Conservation (phyloP, 2,329 filamentous ascomycete species). For the Talaromyces sp. region DNA sequence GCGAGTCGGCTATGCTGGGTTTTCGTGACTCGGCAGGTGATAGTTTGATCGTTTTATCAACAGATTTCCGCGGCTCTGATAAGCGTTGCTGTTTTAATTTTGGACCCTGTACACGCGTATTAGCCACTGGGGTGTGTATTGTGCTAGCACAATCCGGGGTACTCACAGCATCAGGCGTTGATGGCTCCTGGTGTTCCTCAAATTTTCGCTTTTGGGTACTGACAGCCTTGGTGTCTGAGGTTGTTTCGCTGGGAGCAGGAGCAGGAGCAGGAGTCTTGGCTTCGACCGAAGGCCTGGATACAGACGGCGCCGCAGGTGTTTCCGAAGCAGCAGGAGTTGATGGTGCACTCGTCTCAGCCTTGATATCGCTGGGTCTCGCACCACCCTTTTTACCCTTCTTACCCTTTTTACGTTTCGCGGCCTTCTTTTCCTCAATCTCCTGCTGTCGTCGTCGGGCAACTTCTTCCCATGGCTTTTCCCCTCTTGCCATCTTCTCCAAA, state of each 20-base stretch:
- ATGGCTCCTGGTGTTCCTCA: slow-evolving; percentile 36
- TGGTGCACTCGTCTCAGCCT: slow-evolving; percentile 34
- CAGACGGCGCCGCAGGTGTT: slow-evolving; percentile 20
- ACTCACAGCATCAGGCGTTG: slow-evolving; percentile 32
- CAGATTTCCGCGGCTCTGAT: slow-evolving; percentile 27
- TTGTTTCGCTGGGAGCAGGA: slow-evolving; percentile 21
- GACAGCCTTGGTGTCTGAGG: slow-evolving; percentile 16
- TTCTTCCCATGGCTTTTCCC: slow-evolving; percentile 83
- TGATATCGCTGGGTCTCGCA: slow-evolving; percentile 64
- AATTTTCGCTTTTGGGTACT: slow-evolving; percentile 46
- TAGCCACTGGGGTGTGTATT: slow-evolving; percentile 21
- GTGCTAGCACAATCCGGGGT: background rate
- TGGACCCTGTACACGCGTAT: slow-evolving; percentile 33
- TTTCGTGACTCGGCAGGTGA: slow-evolving; percentile 32
- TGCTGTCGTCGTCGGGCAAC: slow-evolving; percentile 62
- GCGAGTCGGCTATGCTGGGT: slow-evolving; percentile 32
- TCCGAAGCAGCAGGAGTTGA: slow-evolving; percentile 25
- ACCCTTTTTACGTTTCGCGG: slow-evolving; percentile 56
- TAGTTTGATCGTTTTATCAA: slow-evolving; percentile 25
- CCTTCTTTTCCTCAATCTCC: slow-evolving; percentile 57
- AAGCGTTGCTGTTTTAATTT: slow-evolving; percentile 42
- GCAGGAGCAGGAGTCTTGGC: slow-evolving; percentile 28
- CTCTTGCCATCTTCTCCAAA: slow-evolving; percentile 70
- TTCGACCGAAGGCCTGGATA: slow-evolving; percentile 23
- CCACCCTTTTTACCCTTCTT: slow-evolving; percentile 56